A percentile compares a stretch with the other conserved stretches of the same genome.
phyloP scores from a whole-genome alignment of 768 basidiomycete species.

The Suillus discolor region DNA sequence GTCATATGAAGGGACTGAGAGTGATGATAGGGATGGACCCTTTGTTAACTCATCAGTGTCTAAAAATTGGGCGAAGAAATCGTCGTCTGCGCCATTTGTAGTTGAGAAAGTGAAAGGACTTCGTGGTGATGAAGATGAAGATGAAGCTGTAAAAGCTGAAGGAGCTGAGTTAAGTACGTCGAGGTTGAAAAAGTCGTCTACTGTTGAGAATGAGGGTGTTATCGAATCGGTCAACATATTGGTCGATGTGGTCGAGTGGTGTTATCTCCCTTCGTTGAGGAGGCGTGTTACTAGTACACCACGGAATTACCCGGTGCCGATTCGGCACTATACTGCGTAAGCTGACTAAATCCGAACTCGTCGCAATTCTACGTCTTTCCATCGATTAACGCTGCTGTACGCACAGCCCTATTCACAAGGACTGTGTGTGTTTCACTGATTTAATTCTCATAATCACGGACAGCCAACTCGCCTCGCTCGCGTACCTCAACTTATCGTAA shows the following conservation, averaged over 20 bases:
- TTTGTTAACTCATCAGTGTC: slow-evolving; percentile 42
- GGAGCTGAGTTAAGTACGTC: slow-evolving; percentile 46
- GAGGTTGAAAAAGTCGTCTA: slow-evolving; percentile 69
- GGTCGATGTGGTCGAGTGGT: slow-evolving; percentile 12
- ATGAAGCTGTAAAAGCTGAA: slow-evolving; percentile 24
- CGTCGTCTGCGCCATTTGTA: slow-evolving; percentile 32
- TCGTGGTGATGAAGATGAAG: slow-evolving; percentile 46
- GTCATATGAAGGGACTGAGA: slow-evolving; percentile 36
- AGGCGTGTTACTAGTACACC: slow-evolving; percentile 1
- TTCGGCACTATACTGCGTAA: neutral
- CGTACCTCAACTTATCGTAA: too few species aligned
- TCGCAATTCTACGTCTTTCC: neutral
- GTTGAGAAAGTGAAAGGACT: slow-evolving; percentile 35
- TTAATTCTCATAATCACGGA: too few species aligned
- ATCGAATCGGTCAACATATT: slow-evolving; percentile 13
- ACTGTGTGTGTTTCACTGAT: too few species aligned
- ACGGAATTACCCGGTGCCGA: neutral
- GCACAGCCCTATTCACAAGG: neutral
- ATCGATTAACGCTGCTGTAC: neutral
- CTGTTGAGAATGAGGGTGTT: slow-evolving; percentile 23
- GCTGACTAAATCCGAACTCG: neutral
- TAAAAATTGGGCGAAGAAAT: slow-evolving; percentile 48
- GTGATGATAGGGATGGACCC: slow-evolving; percentile 28
- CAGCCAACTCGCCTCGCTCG: too few species aligned
- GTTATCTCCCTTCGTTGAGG: neutral